A percentile compares a stretch with the other conserved stretches of the same genome.
phyloP scores from a whole-genome alignment of 2,329 filamentous ascomycete genomes.

The Xylogone sp. region DNA sequence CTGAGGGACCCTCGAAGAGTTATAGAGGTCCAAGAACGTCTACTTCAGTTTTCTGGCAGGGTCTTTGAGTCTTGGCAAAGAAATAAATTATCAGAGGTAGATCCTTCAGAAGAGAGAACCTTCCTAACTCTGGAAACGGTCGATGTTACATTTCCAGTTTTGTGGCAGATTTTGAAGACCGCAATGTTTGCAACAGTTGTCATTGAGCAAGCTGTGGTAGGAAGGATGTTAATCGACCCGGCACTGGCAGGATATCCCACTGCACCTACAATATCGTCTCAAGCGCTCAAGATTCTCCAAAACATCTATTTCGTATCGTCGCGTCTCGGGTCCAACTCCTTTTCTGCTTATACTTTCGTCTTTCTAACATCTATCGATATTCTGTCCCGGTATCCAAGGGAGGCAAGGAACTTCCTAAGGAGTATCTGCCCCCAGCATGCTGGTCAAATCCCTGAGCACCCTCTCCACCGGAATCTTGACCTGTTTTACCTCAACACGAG shows the following conservation, averaged over 20 bases:
- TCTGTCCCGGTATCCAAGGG: constrained; percentile 55
- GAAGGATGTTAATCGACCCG: constrained; percentile 52
- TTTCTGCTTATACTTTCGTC: constrained; percentile 68
- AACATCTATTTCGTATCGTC: constrained; percentile 67
- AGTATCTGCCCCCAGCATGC: constrained; percentile 23
- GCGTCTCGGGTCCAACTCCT: constrained; percentile 58
- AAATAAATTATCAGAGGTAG: constrained; percentile 64
- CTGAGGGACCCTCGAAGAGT: constrained; percentile 40
- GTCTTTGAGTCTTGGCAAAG: constrained; percentile 63
- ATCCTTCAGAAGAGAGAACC: constrained; percentile 53
- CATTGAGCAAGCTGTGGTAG: constrained; percentile 54
- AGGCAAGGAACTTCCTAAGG: constrained; percentile 55
- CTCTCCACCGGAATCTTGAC: constrained; percentile 61
- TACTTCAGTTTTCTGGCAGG: constrained; percentile 39
- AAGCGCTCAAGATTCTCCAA: constrained; percentile 59
- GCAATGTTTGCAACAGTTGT: constrained; percentile 63
- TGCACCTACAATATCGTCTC: constrained; percentile 56
- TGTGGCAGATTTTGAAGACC: constrained; percentile 64
- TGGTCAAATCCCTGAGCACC: constrained; percentile 58
- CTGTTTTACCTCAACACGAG: constrained; percentile 71
- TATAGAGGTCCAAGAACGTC: constrained; percentile 44
- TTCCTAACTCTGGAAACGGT: constrained; percentile 56
- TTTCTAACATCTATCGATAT: constrained; percentile 67
- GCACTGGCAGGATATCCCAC: constrained; percentile 45
- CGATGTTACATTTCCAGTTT: constrained; percentile 52